These are phyloP conservation scores for Hyaloscypha hepaticicola DNA, from an alignment of 495 filamentous ascomycete species.

Conservation along the genomic window DNA sequence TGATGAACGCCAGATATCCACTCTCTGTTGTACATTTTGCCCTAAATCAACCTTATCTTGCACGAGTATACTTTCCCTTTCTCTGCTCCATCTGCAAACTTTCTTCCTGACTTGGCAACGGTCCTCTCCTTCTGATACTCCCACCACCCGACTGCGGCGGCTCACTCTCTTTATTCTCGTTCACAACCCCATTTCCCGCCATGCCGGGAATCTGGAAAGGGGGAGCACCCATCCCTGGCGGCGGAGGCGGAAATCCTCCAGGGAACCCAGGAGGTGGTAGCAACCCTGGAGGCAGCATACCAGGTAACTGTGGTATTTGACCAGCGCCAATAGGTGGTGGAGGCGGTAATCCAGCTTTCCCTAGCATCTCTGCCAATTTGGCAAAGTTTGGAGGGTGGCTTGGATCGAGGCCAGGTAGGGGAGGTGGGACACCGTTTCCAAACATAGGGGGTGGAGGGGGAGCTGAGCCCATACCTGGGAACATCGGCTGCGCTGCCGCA, in stretches of 20 bases:
- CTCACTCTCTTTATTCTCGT: conserved; percentile 5
- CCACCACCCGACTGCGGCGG: conserved; percentile 12
- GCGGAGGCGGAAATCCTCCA: conserved; percentile 23
- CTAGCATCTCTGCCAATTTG: conserved; percentile 63
- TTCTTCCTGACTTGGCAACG: conserved; percentile 80
- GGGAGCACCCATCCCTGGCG: conserved; percentile 16
- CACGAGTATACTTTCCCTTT: conserved; percentile 59
- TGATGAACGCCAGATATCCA: conserved; percentile 4
- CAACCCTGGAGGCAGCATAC: conserved; percentile 50
- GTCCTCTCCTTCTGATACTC: conserved; percentile 53
- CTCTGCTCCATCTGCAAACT: conserved; percentile 74
- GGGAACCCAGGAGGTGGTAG: conserved; percentile 37
- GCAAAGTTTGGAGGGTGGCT: conserved; percentile 66
- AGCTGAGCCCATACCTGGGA: conserved; percentile 54
- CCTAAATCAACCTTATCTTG: conserved; percentile 38
- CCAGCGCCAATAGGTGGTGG: conserved; percentile 37
- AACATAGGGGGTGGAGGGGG: conserved; percentile 32
- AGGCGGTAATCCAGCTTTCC: conserved; percentile 49
- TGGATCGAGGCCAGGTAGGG: conserved; percentile 50
- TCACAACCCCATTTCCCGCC: neutral
- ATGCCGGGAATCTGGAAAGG: conserved; percentile 22
- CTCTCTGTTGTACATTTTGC: conserved; percentile 21
- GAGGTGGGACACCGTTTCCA: conserved; percentile 42
- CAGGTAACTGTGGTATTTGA: conserved; percentile 40
- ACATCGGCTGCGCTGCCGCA: conserved; percentile 40